Base-by-base conservation (phyloP, 2,329 filamentous ascomycete species). In the Emergomyces pasteurianus region DNA sequence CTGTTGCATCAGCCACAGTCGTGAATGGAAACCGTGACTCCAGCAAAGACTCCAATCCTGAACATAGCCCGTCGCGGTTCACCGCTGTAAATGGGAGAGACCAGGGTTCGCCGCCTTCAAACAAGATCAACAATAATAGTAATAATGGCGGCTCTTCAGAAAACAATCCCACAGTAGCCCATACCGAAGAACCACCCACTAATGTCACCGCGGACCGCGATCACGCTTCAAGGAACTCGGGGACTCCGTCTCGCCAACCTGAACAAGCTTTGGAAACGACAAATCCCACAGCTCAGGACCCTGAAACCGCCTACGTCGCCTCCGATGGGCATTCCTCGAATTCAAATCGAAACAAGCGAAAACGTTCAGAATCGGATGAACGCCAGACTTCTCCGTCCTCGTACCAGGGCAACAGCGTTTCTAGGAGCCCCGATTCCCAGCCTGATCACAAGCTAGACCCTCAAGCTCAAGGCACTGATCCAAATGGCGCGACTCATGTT, bases 301-400 rank as follows among this genome's bases (percentile, higher is more conserved):
- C 67, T 58, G 67, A 69, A 14, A 65, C 68, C 57, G 62, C 58
- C 26, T 62, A 34, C 58, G 53, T 50, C 72, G 66, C 80, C 78
- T 63, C 79, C 77, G 53, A 80, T 77, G 65, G 69, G 71, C 31
- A 67, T 73, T 50, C 77, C 77, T 61, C 68, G 69, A 28, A 67
- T 67, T 47, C 40, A 26, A 74, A 72, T 61, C 71, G 76, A 23
- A 59, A 85, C 68, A 81, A 81, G 65, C 73, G 80, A 61, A 92
- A 90, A 73, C 83, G 88, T 63, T 90, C 88, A 7, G 76, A 79
- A 53, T 89, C 87, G 6, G 72, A 78, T 43, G 86, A 86, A 60
- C 72, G 69, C 47, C 67, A 65, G 66, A 69, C 63, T 61, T 65
- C 63, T 65, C 72, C 69, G 64, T 70, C 66, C 63, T 69, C 69